These are phyloP conservation scores for Nidula niveotomentosa DNA, from an alignment of 1,284 basidiomycete genomes.

Conservation along the genomic window DNA sequence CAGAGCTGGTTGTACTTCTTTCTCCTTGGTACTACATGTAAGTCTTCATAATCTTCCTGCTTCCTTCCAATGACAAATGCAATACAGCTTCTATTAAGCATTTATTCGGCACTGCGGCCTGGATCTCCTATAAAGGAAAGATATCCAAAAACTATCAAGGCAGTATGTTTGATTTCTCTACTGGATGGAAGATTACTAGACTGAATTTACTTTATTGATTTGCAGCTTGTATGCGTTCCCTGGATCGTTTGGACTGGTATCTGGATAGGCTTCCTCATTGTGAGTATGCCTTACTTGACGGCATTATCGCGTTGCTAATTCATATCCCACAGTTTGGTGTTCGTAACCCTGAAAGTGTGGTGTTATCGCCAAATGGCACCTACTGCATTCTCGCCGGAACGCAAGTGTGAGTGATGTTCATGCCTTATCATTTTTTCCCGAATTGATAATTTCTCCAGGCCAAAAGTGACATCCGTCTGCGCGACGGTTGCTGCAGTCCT, in stretches of 20 bases:
- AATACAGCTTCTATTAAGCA: not conserved
- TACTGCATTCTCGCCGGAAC: constrained; percentile 21
- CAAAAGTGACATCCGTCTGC: constrained; percentile 18
- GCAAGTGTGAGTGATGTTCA: constrained; percentile 10
- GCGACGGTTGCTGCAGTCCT: constrained; percentile 6
- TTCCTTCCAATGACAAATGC: too few relatives aligned
- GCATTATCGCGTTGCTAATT: not conserved
- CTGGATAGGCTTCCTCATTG: constrained; percentile 20
- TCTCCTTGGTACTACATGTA: too few relatives aligned
- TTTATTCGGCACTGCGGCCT: not conserved
- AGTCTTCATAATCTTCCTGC: too few relatives aligned
- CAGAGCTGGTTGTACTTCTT: not conserved
- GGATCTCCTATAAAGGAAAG: not conserved
- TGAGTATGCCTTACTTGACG: constrained; percentile 6
- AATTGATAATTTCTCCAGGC: constrained; percentile 10
- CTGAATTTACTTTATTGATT: too few relatives aligned
- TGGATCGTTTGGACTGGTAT: constrained; percentile 23
- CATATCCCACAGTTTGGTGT: constrained; percentile 11
- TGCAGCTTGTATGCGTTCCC: constrained; percentile 20
- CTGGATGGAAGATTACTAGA: too few relatives aligned
- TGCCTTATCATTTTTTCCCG: not conserved
- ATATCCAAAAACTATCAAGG: not conserved
- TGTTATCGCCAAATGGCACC: constrained; percentile 14
- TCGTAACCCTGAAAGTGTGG: constrained; percentile 3
- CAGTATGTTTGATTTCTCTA: too few relatives aligned